phyloP scores from a whole-genome alignment of 306 rosid genomes.

The Acmispon strigosus region DNA sequence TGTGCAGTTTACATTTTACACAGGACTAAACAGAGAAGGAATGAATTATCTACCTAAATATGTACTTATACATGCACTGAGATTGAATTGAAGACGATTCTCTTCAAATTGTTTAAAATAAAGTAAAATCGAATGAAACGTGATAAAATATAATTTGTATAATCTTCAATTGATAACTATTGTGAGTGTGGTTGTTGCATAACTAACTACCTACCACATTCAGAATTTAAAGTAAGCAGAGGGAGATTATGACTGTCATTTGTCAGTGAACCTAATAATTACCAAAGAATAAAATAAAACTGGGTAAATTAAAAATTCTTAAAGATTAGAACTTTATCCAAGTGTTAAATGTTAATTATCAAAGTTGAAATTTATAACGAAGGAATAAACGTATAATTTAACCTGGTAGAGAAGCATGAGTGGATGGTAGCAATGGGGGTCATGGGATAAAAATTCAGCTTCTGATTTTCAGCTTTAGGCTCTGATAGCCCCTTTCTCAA shows the following conservation, averaged over 20 bases:
- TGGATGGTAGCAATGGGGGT: constrained; percentile 68
- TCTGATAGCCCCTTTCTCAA: constrained; percentile 53
- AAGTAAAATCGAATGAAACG: no score
- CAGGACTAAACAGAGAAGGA: background rate
- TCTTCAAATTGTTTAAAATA: no score
- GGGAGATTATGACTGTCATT: no score
- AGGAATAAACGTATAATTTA: background rate
- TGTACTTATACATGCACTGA: background rate
- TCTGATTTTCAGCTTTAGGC: constrained; percentile 40
- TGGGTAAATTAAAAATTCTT: no score
- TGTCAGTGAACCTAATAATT: no score
- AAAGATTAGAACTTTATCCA: no score
- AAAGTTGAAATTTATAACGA: background rate
- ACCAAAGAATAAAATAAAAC: no score
- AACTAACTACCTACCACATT: background rate
- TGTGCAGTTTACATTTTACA: background rate
- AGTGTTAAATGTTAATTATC: background rate
- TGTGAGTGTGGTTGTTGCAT: background rate
- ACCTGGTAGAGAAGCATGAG: constrained; percentile 91
- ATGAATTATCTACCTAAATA: background rate
- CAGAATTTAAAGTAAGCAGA: no score
- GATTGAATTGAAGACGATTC: no score
- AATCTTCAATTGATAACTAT: no score
- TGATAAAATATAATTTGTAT: no score
- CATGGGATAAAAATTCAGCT: constrained; percentile 64